Percentiles rank a stretch among this genome's conserved stretches.
Evolutionary conservation across 306 rosid species (phyloP).

Genomic region (Inga oerstediana): DNA sequence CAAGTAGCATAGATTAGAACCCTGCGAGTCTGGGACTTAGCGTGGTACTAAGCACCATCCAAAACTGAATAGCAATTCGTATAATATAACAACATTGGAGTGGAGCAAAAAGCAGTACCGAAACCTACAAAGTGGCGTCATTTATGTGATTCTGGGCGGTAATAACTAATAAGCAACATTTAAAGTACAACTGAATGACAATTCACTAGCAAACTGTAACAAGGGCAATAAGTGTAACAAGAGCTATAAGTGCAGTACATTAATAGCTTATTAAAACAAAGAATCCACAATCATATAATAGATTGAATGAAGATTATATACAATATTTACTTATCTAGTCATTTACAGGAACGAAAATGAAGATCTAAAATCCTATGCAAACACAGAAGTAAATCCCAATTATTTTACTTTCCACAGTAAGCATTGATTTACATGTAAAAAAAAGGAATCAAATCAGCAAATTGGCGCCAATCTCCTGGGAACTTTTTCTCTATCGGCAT

Average conservation of each 20-base stretch:
- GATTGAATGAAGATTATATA: background rate
- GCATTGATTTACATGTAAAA: slow-evolving; percentile 12
- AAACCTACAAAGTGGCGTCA: background rate
- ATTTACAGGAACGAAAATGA: slow-evolving; percentile 23
- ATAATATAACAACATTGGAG: background rate
- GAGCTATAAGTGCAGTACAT: background rate
- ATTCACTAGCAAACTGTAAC: background rate
- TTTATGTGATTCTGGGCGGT: background rate
- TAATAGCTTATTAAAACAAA: background rate
- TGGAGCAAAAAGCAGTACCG: background rate
- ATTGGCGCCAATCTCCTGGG: slow-evolving; percentile 62
- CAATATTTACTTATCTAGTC: background rate
- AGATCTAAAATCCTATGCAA: slow-evolving; percentile 7
- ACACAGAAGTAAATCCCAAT: slow-evolving; percentile 2
- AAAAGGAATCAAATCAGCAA: slow-evolving; percentile 50
- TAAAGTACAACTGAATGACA: background rate
- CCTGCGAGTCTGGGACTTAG: background rate
- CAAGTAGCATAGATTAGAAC: background rate
- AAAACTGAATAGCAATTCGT: too few species aligned
- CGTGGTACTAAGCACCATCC: background rate
- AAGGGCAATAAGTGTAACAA: background rate
- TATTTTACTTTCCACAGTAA: background rate
- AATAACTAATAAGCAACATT: background rate
- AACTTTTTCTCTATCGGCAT: slow-evolving; percentile 65
- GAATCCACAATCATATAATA: background rate